A percentile compares a stretch with the other conserved stretches of the same genome.
phyloP scores from a whole-genome alignment of 1,284 basidiomycete species.

The Neotropicomus parvogracilis region DNA sequence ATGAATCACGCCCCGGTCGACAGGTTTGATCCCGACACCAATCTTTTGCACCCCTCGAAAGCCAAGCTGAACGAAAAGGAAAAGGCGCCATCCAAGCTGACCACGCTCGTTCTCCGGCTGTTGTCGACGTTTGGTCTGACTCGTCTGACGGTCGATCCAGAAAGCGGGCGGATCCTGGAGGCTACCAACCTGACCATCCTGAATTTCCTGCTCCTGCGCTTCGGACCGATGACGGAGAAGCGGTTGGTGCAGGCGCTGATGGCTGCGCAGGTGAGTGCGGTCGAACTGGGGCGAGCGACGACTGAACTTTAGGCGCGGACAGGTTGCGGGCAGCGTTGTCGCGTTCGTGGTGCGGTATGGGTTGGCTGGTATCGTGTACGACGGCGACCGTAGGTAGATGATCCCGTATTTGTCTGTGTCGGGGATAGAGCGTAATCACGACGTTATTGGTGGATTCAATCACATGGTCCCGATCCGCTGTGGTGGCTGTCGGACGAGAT shows the following conservation, averaged over 20 bases:
- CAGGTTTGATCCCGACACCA: slow-evolving; percentile 72
- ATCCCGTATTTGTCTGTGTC: background rate
- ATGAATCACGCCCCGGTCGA: background rate
- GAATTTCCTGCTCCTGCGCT: slow-evolving; percentile 73
- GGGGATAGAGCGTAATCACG: slow-evolving; percentile 30
- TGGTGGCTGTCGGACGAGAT: background rate
- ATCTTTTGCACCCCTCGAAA: slow-evolving; percentile 72
- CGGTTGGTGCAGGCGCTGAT: slow-evolving; percentile 72
- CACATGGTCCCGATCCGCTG: slow-evolving; percentile 2
- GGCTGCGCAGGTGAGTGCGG: slow-evolving; percentile 56
- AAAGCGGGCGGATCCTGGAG: slow-evolving; percentile 56
- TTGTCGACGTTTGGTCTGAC: slow-evolving; percentile 65
- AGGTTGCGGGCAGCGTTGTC: slow-evolving; percentile 68
- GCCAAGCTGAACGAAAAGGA: slow-evolving; percentile 52
- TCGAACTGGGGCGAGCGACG: background rate
- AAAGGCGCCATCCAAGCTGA: slow-evolving; percentile 51
- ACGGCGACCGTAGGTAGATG: slow-evolving; percentile 82
- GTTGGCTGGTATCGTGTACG: slow-evolving; percentile 81
- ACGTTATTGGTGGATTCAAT: slow-evolving; percentile 14
- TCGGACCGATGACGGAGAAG: slow-evolving; percentile 83
- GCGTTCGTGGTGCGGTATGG: slow-evolving; percentile 88
- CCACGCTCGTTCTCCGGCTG: slow-evolving; percentile 52
- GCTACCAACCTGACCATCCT: slow-evolving; percentile 86
- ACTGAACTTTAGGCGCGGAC: slow-evolving; percentile 4
- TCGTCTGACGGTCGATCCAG: slow-evolving; percentile 56